Evolutionary conservation across 169 alveolate genomes (phyloP), one percentile per base, ranked within the genome.

Genomic region (Amoebophrya sp.): DNA sequence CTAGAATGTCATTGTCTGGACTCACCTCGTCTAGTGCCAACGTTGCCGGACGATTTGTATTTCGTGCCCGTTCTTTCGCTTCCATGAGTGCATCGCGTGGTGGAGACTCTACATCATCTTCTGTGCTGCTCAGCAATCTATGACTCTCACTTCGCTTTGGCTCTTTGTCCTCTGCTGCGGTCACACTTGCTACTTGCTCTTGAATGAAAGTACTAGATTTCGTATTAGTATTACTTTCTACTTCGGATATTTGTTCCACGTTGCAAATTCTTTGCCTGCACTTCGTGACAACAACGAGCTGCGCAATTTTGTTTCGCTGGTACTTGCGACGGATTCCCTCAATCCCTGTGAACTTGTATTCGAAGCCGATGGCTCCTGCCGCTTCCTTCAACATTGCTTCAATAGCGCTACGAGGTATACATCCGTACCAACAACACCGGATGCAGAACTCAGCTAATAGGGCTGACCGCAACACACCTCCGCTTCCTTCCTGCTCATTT

Each of bases 1-100:
- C 83, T 10, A 65, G 83, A 65, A 65, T 65, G 83, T 65, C 83
- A 36, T 65, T 65, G 26, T 65, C 83, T 36, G 83, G 83, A 65
- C n/a, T 65, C 26, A 65, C 83, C 36, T 6, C 83, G 83, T 65
- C 83, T 10, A 65, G 83, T 0, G 83, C 12, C 38, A 65, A 36
- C 2, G n/a, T 65, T 10, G 2, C 33, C 26, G 83, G 83, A 23
- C 76, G 76, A 23, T 53, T 53, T 10, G 76, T 53, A 23, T 23
- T 23, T 23, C 10, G n/a, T 53, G 76, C 76, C 76, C 23, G 76
- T 53, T 53, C 76, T 23, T 53, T 53, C n/a, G 76, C 76, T 10
- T 14, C 23, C 10, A 23, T 53, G n/a, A 53, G 76, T 23, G 76
- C 76, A 23, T 53, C 76, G n/a, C n/a, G n/a, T n/a, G n/a, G n/a